A percentile compares a stretch with the other conserved stretches of the same genome.
These are phyloP conservation scores for Brassica nigra DNA, from an alignment of 345 rosid species.

Conservation along the genomic window DNA sequence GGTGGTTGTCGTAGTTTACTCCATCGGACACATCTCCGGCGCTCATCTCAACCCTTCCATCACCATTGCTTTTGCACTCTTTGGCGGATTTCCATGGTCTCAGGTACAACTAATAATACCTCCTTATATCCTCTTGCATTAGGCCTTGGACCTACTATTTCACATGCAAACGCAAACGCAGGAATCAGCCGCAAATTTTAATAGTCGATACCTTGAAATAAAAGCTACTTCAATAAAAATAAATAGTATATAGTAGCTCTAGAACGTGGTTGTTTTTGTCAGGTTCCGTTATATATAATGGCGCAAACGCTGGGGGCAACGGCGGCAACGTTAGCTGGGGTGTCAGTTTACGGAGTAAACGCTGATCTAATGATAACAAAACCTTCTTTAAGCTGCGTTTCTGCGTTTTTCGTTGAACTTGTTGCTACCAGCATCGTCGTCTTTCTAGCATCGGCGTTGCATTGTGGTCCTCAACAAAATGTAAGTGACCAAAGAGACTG, in stretches of 20 bases:
- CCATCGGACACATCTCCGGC: conserved; percentile 78
- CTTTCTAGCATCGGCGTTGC: conserved; percentile 63
- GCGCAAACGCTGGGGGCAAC: conserved; percentile 73
- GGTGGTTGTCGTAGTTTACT: conserved; percentile 59
- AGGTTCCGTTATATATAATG: conserved; percentile 74
- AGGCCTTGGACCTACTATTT: background rate
- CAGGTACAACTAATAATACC: conserved; percentile 42
- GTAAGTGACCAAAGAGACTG: conserved; percentile 42
- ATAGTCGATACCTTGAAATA: background rate
- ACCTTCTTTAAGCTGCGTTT: conserved; percentile 52
- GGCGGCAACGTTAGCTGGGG: conserved; percentile 61
- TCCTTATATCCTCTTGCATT: background rate
- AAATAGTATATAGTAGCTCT: background rate
- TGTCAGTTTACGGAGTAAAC: conserved; percentile 54
- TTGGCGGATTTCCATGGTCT: conserved; percentile 75
- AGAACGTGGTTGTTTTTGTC: background rate
- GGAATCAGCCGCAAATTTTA: background rate
- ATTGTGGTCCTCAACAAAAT: conserved; percentile 50
- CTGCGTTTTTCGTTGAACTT: conserved; percentile 85
- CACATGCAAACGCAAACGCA: background rate
- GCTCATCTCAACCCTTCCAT: conserved; percentile 90
- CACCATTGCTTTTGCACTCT: conserved; percentile 71
- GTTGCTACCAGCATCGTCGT: conserved; percentile 67
- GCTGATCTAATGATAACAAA: conserved; percentile 59
- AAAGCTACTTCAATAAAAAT: background rate